Conservation (phyloP, 495 filamentous ascomycete species). For the Clohesyomyces aquaticus region DNA sequence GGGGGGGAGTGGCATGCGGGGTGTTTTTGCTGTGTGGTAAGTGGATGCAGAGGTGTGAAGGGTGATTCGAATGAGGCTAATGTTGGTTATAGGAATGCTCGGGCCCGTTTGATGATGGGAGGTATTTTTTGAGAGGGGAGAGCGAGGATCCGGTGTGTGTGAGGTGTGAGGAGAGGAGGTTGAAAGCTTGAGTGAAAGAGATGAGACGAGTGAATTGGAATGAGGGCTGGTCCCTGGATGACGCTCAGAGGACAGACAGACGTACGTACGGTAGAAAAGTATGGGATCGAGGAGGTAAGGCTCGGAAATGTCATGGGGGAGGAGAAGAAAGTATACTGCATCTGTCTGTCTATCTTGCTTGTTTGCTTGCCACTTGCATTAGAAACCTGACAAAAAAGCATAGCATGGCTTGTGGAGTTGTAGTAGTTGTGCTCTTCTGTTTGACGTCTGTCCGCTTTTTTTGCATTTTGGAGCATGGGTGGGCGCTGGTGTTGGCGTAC, state of each 20-base stretch:
- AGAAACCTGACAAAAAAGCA: slow-evolving; percentile 1
- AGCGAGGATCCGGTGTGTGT: slow-evolving; percentile 65
- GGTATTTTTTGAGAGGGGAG: slow-evolving; percentile 66
- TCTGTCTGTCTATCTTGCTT: not conserved
- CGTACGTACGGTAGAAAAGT: too few relatives aligned
- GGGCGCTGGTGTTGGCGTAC: not conserved
- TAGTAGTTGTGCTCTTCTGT: not conserved
- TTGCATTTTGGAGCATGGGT: not conserved
- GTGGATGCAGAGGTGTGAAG: slow-evolving; percentile 27
- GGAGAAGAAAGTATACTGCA: not conserved
- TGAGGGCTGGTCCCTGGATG: too few relatives aligned
- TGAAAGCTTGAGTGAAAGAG: slow-evolving; percentile 58
- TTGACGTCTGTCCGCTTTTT: not conserved
- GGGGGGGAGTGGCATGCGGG: slow-evolving; percentile 91
- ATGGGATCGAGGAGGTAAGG: too few relatives aligned
- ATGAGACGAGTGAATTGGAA: too few relatives aligned
- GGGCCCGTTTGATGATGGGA: slow-evolving; percentile 63
- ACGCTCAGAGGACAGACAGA: too few relatives aligned
- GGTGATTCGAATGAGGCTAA: not conserved
- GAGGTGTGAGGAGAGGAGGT: slow-evolving; percentile 63
- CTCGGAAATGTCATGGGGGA: not conserved
- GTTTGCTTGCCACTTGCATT: not conserved
- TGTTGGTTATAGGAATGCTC: slow-evolving; percentile 58
- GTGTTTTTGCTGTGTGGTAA: slow-evolving; percentile 80
- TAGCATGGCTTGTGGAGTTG: not conserved